Evolutionary conservation across 495 filamentous ascomycete species (phyloP).

Genomic region (Aspergillus heteromorphus): DNA sequence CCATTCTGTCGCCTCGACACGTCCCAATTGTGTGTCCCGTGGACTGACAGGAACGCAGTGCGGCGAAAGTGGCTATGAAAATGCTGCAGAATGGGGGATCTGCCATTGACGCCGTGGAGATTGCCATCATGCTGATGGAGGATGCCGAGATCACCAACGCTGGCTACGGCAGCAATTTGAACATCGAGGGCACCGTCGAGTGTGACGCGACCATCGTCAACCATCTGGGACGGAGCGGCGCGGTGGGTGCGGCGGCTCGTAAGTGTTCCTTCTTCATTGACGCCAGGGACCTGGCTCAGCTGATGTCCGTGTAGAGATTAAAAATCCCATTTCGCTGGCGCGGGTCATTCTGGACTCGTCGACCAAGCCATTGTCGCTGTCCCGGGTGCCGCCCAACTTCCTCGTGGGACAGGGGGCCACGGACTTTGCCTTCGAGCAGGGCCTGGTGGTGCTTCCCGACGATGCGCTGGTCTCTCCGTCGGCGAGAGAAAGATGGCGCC

Average conservation of each 20-base stretch:
- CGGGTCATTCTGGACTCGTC: slow-evolving; percentile 74
- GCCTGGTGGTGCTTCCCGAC: slow-evolving; percentile 61
- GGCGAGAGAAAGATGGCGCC: slow-evolving; percentile 65
- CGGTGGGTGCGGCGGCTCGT: slow-evolving; percentile 86
- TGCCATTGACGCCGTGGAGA: slow-evolving; percentile 88
- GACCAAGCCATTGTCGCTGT: slow-evolving; percentile 64
- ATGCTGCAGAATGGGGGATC: slow-evolving; percentile 70
- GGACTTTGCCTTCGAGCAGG: slow-evolving; percentile 74
- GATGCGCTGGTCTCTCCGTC: slow-evolving; percentile 70
- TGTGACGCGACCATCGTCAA: slow-evolving; percentile 92
- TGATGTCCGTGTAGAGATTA: slow-evolving; percentile 58
- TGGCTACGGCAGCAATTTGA: slow-evolving; percentile 92
- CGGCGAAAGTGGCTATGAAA: slow-evolving; percentile 71
- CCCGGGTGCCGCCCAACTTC: slow-evolving; percentile 87
- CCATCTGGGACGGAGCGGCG: slow-evolving; percentile 84
- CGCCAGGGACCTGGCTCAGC: background rate
- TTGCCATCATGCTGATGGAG: slow-evolving; percentile 80
- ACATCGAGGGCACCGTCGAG: slow-evolving; percentile 83
- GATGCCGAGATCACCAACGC: slow-evolving; percentile 94
- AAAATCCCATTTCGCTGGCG: slow-evolving; percentile 86
- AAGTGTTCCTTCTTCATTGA: slow-evolving; percentile 30
- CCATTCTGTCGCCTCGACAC: background rate
- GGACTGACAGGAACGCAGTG: slow-evolving; percentile 48
- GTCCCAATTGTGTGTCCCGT: background rate
- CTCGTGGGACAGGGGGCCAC: slow-evolving; percentile 79